phyloP scores from a whole-genome alignment of 495 filamentous ascomycete genomes.

The Talaromyces borbonicus region DNA sequence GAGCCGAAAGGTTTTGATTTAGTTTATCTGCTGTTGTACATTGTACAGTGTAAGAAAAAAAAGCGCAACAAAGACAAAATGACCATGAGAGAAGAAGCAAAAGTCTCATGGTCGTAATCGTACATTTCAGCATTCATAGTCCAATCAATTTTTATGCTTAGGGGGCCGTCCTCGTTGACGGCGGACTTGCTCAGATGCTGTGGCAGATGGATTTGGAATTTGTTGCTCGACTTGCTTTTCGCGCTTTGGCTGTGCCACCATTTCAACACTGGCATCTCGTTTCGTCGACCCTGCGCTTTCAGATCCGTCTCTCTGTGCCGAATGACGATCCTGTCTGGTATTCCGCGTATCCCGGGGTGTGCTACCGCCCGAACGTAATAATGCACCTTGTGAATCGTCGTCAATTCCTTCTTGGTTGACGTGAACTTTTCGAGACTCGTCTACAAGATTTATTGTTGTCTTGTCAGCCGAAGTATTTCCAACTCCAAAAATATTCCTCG shows the following conservation, averaged over 20 bases:
- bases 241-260: not conserved
- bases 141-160: not conserved
- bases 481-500: no score
- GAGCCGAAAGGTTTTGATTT: no score
- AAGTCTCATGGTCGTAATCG: not conserved
- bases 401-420: no score
- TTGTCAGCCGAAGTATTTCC: no score
- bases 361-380: not conserved
- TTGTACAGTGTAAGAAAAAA: no score
- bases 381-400: not conserved
- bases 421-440: no score
- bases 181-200: not conserved
- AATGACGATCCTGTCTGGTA: no score
- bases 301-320: not conserved
- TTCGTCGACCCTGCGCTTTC: not conserved
- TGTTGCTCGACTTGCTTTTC: not conserved
- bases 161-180: slow-evolving; percentile 1
- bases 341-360: not conserved
- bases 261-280: not conserved
- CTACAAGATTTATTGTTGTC: no score
- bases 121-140: not conserved
- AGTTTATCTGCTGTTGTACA: no score
- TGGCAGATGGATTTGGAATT: not conserved
- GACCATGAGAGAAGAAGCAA: no score
- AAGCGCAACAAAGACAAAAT: no score